A percentile compares a stretch with the other conserved stretches of the same genome.
phyloP scores from a whole-genome alignment of 1,284 basidiomycete genomes.

The Hypsizygus ulmarius region DNA sequence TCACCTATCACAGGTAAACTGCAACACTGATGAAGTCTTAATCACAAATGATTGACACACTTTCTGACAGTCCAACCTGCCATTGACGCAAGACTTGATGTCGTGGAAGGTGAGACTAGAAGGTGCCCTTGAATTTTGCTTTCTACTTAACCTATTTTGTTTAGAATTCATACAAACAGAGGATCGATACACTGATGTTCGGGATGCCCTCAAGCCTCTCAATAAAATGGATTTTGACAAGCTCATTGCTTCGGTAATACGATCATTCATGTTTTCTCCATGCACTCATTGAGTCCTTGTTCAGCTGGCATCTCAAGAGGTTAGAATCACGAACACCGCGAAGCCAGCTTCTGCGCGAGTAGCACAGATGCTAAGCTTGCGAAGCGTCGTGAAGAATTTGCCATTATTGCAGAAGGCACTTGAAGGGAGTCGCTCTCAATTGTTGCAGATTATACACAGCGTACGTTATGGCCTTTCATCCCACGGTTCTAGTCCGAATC shows the following conservation, averaged over 20 bases:
- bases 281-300: background rate
- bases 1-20: constrained; percentile 73
- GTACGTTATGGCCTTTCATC: constrained; percentile 33
- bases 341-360: constrained; percentile 70
- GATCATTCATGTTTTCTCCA: background rate
- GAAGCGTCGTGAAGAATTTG: constrained; percentile 65
- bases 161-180: constrained; percentile 76
- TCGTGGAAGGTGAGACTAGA: constrained; percentile 63
- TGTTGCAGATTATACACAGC: constrained; percentile 62
- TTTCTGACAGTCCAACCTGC: constrained; percentile 49
- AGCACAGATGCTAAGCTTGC: constrained; percentile 72
- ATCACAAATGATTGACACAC: background rate
- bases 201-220: constrained; percentile 65
- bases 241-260: constrained; percentile 65
- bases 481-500: background rate
- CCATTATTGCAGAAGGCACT: constrained; percentile 63
- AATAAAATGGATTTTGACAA: constrained; percentile 88
- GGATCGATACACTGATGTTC: constrained; percentile 68
- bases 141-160: background rate
- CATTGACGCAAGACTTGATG: constrained; percentile 81
- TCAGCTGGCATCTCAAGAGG: constrained; percentile 65
- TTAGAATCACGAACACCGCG: constrained; percentile 47
- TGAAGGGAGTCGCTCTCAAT: constrained; percentile 50
- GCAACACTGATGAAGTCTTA: constrained; percentile 1
- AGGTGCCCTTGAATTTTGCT: background rate